Evolutionary conservation across 805 yeast species (phyloP), one percentile per base, ranked within the genome.

Genomic region (Pichia insulana): DNA sequence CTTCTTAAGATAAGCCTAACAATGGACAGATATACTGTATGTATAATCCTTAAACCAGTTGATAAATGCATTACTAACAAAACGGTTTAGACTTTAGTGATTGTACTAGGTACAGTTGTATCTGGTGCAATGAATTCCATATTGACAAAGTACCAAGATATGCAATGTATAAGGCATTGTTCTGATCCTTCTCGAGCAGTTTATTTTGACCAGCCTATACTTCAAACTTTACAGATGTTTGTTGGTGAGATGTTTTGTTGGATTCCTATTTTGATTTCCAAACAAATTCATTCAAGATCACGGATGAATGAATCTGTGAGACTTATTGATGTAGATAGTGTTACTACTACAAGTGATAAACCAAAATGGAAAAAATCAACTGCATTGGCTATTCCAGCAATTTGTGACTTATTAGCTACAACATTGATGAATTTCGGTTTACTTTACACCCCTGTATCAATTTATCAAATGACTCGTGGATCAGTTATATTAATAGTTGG

Each of bases 391-490:
- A 57, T 80, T 35, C 92, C 92, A 1, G 75, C 92, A 1, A 55
- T 72, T 8, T 81, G 88, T 60, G 94, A 84, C 58, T 67, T 83
- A 38, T 52, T 71, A 30, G 90, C 81, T 3, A 84, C 94, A 1
- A 83, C 92, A 0, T 61, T 84, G 49, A 70, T 83, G 77, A 80
- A 83, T 52, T 57, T 83, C n/a, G 92, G 92, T 0, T 66, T 84
- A 46, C 58, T 82, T 19, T 78, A 77, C 59, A 78, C 80, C 1
- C 90, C 92, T 0, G 92, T 83, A 8, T 80, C 88, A 1, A 72
- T 83, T 39, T 84, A 83, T 59, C 94, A 84, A 58, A 84, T 84
- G 94, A 78, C 83, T n/a, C 67, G 94, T 49, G 92, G 94, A 2
- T 74, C 87, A 0, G 64, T 83, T 34, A 84, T 84, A 34, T 61